Evolutionary conservation across 2,329 filamentous ascomycete genomes (phyloP).

Genomic region (Epichloe uncinata): DNA sequence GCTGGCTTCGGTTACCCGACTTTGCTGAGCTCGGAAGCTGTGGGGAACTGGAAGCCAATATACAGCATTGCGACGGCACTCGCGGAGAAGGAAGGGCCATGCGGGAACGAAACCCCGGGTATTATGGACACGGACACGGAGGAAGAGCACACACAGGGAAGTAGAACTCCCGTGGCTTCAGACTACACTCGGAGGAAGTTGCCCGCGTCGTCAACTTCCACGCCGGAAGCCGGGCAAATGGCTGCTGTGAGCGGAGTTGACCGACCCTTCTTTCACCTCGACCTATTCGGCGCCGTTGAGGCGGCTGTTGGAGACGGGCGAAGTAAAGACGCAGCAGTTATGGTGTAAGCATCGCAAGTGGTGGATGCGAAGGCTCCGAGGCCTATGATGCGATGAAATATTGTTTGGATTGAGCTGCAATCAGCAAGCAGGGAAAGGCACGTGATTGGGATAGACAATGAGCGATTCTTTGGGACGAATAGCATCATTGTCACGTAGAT

Average conservation of each 20-base stretch:
- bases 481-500: too few relatives aligned
- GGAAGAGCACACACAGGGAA: slow-evolving; percentile 6
- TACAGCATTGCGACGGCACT: slow-evolving; percentile 19
- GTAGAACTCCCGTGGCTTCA: not conserved
- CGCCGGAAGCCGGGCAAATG: not conserved
- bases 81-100: slow-evolving; percentile 8
- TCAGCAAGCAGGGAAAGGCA: too few relatives aligned
- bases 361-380: not conserved
- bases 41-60: slow-evolving; percentile 19
- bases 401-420: too few relatives aligned
- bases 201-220: not conserved
- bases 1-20: slow-evolving; percentile 41
- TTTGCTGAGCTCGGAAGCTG: slow-evolving; percentile 12
- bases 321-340: slow-evolving; percentile 9
- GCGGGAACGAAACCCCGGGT: not conserved
- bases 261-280: slow-evolving; percentile 34
- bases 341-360: not conserved
- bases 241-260: slow-evolving; percentile 26
- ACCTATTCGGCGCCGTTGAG: slow-evolving; percentile 29
- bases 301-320: slow-evolving; percentile 17
- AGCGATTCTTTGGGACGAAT: too few relatives aligned
- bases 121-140: slow-evolving; percentile 4
- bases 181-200: not conserved
- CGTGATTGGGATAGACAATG: too few relatives aligned
- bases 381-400: too few relatives aligned